Evolutionary conservation across 148 eudicot genomes (phyloP), one percentile per base, ranked within the genome.

Genomic region (Arbutus unedo): DNA sequence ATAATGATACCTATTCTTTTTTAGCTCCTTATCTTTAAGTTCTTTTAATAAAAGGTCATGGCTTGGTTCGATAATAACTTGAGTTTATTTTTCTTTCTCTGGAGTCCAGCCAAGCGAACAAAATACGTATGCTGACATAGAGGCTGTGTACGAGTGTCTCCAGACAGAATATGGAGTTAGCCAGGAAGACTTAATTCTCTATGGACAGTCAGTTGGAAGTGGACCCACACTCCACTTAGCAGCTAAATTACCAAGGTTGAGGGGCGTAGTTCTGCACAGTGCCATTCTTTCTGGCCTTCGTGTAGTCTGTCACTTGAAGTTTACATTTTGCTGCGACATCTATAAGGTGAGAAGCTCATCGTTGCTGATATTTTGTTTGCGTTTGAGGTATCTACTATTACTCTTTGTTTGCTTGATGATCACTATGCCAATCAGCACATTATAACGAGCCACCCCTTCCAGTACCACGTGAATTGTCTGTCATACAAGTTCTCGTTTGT

Each of bases 261-360:
- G 99, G 84, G 99, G 99, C 43, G 98, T 97, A 31, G 97, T 97
- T 88, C 90, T 97, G 85, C 99, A 97, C 79, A 97, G 99, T 86
- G 99, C 95, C 85, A 97, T 97, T 83, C 97, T 97, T 73, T 97
- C 99, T 23, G 99, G 99, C 15, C 97, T 97, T 70, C 97, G 99
- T 72, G 99, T 97, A 21, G 92, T 97, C 71, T 97, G 99, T 83
- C 97, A 89, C 81, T 93, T 92, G 76, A 93, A 94, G 82, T 94
- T 89, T 86, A 89, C 96, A 2, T 91, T 90, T 84, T 97, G 99
- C 82, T 90, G 90, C 18, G 99, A 97, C 74, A 94, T 97, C 10
- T 97, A 93, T 78, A 92, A 94, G 92, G 99, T 94, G 57, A 89
- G 91, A 81, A 54, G 41, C n/a, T 70, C 21, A 48, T 5, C 38